Evolutionary conservation across 2,329 filamentous ascomycete genomes (phyloP).

Genomic region (Parastagonospora nodorum): DNA sequence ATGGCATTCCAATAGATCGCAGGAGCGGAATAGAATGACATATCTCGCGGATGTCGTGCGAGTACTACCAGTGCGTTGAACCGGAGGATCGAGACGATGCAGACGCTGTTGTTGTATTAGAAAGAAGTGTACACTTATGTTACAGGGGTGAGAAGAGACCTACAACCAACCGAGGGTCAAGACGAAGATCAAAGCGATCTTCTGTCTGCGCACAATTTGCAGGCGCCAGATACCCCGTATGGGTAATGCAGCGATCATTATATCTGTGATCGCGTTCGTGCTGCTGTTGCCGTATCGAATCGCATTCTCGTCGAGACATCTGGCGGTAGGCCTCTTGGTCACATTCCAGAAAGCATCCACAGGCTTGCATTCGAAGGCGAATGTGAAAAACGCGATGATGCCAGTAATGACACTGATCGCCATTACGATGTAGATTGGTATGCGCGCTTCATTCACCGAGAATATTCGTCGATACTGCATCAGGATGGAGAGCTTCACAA

Average conservation of each 20-base stretch:
- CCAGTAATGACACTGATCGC: neutral
- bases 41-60: neutral
- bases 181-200: neutral
- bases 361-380: neutral
- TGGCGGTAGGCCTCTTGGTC: neutral
- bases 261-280: neutral
- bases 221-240: neutral
- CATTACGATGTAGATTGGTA: neutral
- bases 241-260: neutral
- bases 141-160: neutral
- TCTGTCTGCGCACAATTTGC: neutral
- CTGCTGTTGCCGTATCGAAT: neutral
- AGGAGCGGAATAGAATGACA: neutral
- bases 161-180: neutral
- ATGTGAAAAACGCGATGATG: neutral
- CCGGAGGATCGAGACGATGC: neutral
- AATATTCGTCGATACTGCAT: neutral
- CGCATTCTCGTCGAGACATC: neutral
- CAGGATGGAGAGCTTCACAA: neutral
- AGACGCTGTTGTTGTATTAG: neutral
- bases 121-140: neutral
- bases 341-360: neutral
- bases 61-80: neutral
- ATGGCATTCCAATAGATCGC: neutral
- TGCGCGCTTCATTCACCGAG: neutral